Base-by-base conservation (phyloP, 2,329 filamentous ascomycete genomes). In the Penicillium psychrosexuale region DNA sequence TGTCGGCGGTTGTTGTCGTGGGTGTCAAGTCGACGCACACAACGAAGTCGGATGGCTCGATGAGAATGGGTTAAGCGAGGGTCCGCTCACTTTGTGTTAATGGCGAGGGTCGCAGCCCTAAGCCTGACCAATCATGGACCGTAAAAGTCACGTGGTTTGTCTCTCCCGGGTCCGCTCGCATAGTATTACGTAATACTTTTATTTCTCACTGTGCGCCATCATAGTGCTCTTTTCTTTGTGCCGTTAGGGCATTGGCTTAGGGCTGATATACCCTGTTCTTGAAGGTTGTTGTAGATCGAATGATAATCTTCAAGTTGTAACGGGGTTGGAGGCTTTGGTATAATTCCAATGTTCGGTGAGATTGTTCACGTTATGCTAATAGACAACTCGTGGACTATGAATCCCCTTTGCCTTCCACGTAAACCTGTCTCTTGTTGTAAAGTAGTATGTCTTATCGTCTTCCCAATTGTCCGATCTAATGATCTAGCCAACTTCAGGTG, bases 1-100 rank as follows among this genome's bases (percentile, higher is more conserved):
- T 77, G 74, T 76, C 72, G 73, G 72, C 72, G 73, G 71, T 75
- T 72, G 72, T 74, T 74, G 73, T 76, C 73, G 74, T 74, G 71
- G 73, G 72, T 72, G 70, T 72, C 68, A 68, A 68, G 68, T 72
- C 71, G 69, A 72, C 69, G 69, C 70, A 70, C 70, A 73, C 72
- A 72, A 73, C 68, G 68, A 69, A 72, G 70, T 73, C 70, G 69
- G 66, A 71, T 72, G 68, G 68, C 69, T 70, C 65, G 63, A 68
- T 59, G 60, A 63, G 63, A 65, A 63, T 61, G 66, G 66, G 68
- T 69, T 76, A 75, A 75, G 72, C 72, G 72, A 75, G 68, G 47
- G 52, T 42, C 49, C 46, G 58, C 51, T 66, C 64, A 64, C 61
- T 70, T 70, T 74, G 72, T 73, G 72, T 67, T 63, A 63, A 57